Percentiles rank a stretch among this genome's conserved stretches.
These are phyloP conservation scores for Tetraselmis chui DNA, from an alignment of 139 green algal genomes.

Conservation along the genomic window DNA sequence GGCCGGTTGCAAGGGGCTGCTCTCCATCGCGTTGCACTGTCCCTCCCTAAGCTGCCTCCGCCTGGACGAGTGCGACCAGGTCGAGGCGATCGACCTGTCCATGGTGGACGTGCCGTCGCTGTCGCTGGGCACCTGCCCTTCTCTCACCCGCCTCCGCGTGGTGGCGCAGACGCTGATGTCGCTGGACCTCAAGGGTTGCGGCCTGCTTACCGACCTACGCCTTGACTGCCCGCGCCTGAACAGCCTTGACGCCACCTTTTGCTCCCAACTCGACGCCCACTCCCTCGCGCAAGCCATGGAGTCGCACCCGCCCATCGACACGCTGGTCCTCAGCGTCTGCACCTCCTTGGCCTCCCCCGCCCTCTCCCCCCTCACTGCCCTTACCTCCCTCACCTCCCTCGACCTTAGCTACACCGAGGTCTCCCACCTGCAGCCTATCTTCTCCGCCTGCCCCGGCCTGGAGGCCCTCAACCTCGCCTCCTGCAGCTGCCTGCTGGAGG, in stretches of 20 bases:
- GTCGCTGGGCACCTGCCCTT: constrained; percentile 20
- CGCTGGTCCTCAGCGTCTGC: constrained; percentile 24
- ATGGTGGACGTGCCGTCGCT: constrained; percentile 10
- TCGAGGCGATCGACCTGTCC: constrained; percentile 12
- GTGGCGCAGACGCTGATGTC: constrained; percentile 1
- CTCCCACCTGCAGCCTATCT: constrained; percentile 22
- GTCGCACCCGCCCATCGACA: constrained; percentile 2
- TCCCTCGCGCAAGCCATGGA: constrained; percentile 7
- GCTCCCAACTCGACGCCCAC: constrained; percentile 24
- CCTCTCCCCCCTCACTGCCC: constrained; percentile 17
- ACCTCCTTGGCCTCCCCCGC: constrained; percentile 18
- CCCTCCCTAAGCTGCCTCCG: constrained; percentile 18
- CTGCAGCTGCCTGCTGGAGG: constrained; percentile 27
- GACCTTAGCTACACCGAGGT: constrained; percentile 50
- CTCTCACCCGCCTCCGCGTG: constrained; percentile 12
- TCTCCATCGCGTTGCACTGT: constrained; percentile 15
- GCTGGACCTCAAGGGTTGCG: constrained; percentile 32
- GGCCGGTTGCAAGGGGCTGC: constrained; percentile 16
- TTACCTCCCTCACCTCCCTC: constrained; percentile 29
- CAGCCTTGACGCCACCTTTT: constrained; percentile 50
- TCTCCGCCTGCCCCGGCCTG: constrained; percentile 33
- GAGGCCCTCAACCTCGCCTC: constrained; percentile 33
- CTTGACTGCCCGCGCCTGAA: constrained; percentile 24
- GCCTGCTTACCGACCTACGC: constrained; percentile 12
- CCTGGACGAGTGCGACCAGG: constrained; percentile 22